Percentiles rank a stretch among this genome's conserved stretches.
Evolutionary conservation across 192 early-diverging fungal genomes (phyloP).

Genomic region (Tieghemiomyces parasiticus): DNA sequence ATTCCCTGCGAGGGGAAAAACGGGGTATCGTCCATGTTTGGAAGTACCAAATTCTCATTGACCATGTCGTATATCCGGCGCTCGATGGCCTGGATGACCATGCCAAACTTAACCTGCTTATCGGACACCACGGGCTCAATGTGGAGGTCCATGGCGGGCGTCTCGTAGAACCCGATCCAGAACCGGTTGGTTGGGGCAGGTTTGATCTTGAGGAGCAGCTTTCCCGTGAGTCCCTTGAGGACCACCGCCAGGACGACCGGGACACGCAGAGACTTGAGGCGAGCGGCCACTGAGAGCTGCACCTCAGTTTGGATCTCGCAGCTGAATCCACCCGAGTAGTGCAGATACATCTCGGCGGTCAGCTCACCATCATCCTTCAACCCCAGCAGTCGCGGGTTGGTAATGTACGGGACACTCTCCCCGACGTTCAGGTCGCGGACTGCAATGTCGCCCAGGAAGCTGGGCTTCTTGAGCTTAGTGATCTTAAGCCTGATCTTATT

Average conservation of each 20-base stretch:
- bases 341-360: slow-evolving; percentile 52
- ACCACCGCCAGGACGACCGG: slow-evolving; percentile 64
- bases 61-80: slow-evolving; percentile 69
- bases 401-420: slow-evolving; percentile 60
- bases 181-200: slow-evolving; percentile 66
- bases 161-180: slow-evolving; percentile 75
- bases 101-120: slow-evolving; percentile 58
- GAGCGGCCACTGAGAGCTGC: slow-evolving; percentile 35
- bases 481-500: slow-evolving; percentile 47
- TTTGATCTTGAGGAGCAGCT: slow-evolving; percentile 58
- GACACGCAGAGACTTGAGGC: slow-evolving; percentile 46
- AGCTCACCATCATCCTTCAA: slow-evolving; percentile 61
- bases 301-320: slow-evolving; percentile 56
- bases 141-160: slow-evolving; percentile 53
- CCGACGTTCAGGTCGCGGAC: slow-evolving; percentile 64
- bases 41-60: slow-evolving; percentile 61
- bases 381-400: slow-evolving; percentile 52
- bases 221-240: slow-evolving; percentile 54
- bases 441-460: slow-evolving; percentile 65
- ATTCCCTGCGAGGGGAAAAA: slow-evolving; percentile 46
- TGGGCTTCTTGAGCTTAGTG: slow-evolving; percentile 38
- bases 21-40: slow-evolving; percentile 77
- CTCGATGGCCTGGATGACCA: slow-evolving; percentile 77
- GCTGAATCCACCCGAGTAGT: slow-evolving; percentile 63
- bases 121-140: slow-evolving; percentile 73